phyloP scores from a whole-genome alignment of 148 eudicot genomes.

The Persicaria maculosa region DNA sequence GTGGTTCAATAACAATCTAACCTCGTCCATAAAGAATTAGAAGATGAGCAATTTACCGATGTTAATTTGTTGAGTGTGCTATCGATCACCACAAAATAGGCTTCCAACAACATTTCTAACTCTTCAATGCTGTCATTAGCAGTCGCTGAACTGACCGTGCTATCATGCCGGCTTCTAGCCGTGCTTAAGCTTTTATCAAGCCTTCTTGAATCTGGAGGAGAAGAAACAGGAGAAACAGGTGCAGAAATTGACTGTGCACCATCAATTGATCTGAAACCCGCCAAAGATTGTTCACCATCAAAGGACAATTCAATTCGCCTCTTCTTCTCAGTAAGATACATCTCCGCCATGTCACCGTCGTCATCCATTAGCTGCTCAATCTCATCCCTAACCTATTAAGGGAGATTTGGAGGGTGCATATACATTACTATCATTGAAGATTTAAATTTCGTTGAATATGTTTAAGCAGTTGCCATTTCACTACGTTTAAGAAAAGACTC shows the following conservation, averaged over 20 bases:
- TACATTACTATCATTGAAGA: not conserved
- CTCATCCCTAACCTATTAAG: constrained; percentile 14
- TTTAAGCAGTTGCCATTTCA: not conserved
- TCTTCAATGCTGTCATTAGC: constrained; percentile 71
- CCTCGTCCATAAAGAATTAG: not conserved
- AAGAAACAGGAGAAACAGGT: constrained; percentile 90
- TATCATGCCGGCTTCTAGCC: constrained; percentile 81
- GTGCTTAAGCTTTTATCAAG: constrained; percentile 76
- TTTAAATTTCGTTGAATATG: not conserved
- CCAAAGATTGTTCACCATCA: constrained; percentile 74
- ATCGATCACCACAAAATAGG: constrained; percentile 94
- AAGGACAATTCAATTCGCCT: constrained; percentile 58
- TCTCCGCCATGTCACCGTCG: constrained; percentile 15
- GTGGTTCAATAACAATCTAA: not conserved
- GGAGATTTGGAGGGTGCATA: not conserved
- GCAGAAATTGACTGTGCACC: constrained; percentile 62
- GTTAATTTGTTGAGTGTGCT: constrained; percentile 95
- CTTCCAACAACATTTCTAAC: constrained; percentile 94
- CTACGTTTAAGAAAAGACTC: not conserved
- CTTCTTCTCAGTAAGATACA: constrained; percentile 30
- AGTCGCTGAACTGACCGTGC: constrained; percentile 74
- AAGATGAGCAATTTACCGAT: constrained; percentile 49
- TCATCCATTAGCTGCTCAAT: constrained; percentile 16
- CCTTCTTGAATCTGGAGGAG: constrained; percentile 61
- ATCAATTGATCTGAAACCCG: constrained; percentile 62